These are phyloP conservation scores for Fusarium sambucinum DNA, from an alignment of 2,329 filamentous ascomycete genomes.

Conservation along the genomic window DNA sequence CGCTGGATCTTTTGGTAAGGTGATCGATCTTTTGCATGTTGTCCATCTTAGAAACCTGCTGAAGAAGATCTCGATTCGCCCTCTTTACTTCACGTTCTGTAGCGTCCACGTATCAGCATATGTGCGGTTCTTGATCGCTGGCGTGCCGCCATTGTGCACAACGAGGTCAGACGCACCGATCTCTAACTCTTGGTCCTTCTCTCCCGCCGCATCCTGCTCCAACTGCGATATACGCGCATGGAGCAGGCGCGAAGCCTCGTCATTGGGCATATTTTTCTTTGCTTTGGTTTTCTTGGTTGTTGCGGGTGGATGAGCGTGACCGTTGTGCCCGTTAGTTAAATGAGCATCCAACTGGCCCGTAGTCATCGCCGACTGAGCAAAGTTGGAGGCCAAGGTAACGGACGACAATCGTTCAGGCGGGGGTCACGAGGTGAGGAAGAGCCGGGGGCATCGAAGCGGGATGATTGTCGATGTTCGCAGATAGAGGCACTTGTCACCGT, in stretches of 20 bases:
- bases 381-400: conserved; percentile 34
- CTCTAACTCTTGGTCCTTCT: conserved; percentile 95
- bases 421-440: conserved; percentile 40
- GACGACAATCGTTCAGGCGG: conserved; percentile 34
- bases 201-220: conserved; percentile 90
- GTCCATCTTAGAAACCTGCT: conserved; percentile 90
- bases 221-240: conserved; percentile 95
- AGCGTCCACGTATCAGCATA: conserved; percentile 47
- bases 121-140: conserved; percentile 17
- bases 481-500: conserved; percentile 27
- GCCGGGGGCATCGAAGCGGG: conserved; percentile 43
- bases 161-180: conserved; percentile 74
- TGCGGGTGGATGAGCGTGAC: conserved; percentile 51
- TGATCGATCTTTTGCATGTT: conserved; percentile 92
- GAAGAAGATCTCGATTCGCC: conserved; percentile 89
- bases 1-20: conserved; percentile 89
- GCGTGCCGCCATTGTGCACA: conserved; percentile 23
- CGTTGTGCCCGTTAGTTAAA: conserved; percentile 58
- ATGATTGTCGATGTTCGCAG: conserved; percentile 33
- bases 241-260: conserved; percentile 90
- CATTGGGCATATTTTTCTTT: conserved; percentile 86
- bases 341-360: conserved; percentile 57
- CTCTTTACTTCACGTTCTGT: conserved; percentile 93
- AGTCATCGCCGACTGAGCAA: conserved; percentile 52
- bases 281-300: conserved; percentile 81